A percentile compares a stretch with the other conserved stretches of the same genome.
phyloP scores from a whole-genome alignment of 495 filamentous ascomycete genomes.

The Lophiostoma macrostomum region DNA sequence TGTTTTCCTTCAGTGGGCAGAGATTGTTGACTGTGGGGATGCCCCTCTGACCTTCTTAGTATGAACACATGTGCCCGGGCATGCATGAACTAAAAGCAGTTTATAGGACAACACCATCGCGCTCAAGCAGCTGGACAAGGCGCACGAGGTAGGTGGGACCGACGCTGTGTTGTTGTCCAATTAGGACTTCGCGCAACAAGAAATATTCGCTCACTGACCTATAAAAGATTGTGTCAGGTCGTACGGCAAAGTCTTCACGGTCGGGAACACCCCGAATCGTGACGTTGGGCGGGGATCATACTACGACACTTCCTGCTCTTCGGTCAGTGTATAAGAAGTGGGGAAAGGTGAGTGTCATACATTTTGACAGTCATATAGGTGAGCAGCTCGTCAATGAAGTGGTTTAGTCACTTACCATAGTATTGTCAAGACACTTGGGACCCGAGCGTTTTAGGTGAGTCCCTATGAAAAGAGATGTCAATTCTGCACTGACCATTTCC shows the following conservation, averaged over 20 bases:
- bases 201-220: background rate
- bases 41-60: slow-evolving; percentile 50
- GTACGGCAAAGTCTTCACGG: slow-evolving; percentile 31
- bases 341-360: slow-evolving; percentile 52
- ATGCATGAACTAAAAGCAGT: background rate
- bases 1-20: slow-evolving; percentile 47
- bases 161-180: no score
- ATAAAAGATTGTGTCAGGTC: slow-evolving; percentile 35
- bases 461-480: background rate
- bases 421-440: slow-evolving; percentile 49
- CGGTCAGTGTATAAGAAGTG: slow-evolving; percentile 46
- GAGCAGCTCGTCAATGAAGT: no score
- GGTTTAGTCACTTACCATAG: no score
- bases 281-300: slow-evolving; percentile 53
- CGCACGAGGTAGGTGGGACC: slow-evolving; percentile 44
- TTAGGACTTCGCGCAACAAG: no score
- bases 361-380: slow-evolving; percentile 54
- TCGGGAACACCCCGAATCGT: slow-evolving; percentile 47
- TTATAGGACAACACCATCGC: slow-evolving; percentile 51
- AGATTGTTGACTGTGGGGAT: slow-evolving; percentile 53
- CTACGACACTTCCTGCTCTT: slow-evolving; percentile 50
- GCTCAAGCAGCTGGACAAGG: slow-evolving; percentile 49
- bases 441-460: slow-evolving; percentile 45
- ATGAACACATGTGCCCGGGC: background rate
- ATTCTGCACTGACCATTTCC: background rate